These are phyloP conservation scores for Madurella mycetomatis DNA, from an alignment of 2,329 filamentous ascomycete species.

Conservation along the genomic window DNA sequence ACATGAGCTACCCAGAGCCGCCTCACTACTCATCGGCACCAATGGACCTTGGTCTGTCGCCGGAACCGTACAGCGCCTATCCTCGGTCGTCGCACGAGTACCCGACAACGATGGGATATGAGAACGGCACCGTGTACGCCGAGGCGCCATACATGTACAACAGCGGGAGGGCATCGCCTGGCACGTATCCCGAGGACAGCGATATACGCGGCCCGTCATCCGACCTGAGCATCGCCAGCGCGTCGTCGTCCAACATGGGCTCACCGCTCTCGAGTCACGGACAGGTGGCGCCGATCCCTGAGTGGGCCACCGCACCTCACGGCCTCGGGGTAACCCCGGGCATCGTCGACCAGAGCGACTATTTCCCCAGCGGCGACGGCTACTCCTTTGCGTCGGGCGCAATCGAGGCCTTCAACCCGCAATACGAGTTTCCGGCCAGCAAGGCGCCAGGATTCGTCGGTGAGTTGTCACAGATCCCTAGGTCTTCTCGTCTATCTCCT, in stretches of 20 bases:
- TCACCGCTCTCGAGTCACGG: conserved; percentile 62
- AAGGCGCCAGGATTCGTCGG: conserved; percentile 52
- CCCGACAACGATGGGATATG: conserved; percentile 42
- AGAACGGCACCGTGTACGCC: conserved; percentile 40
- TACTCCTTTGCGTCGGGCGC: conserved; percentile 50
- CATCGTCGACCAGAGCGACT: conserved; percentile 57
- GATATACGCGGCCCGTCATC: conserved; percentile 51
- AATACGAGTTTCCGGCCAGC: conserved; percentile 43
- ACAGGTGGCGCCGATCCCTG: conserved; percentile 52
- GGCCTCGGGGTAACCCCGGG: conserved; percentile 57
- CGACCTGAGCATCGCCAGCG: conserved; percentile 58
- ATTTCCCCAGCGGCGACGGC: conserved; percentile 48
- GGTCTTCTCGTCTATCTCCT: conserved; percentile 23
- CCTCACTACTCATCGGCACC: conserved; percentile 39
- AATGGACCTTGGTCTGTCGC: conserved; percentile 47
- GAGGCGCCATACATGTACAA: conserved; percentile 42
- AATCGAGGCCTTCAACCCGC: conserved; percentile 46
- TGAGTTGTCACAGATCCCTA: conserved; percentile 45
- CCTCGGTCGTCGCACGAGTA: conserved; percentile 37
- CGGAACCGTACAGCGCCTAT: conserved; percentile 41
- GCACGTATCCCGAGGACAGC: conserved; percentile 47
- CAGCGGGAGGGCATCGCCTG: conserved; percentile 42
- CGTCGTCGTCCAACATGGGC: conserved; percentile 62
- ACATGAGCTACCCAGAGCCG: conserved; percentile 43
- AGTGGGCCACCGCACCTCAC: conserved; percentile 50